Conservation (phyloP, 1,139 yeast species). For the Lodderomyces pseudojiufengensis region DNA sequence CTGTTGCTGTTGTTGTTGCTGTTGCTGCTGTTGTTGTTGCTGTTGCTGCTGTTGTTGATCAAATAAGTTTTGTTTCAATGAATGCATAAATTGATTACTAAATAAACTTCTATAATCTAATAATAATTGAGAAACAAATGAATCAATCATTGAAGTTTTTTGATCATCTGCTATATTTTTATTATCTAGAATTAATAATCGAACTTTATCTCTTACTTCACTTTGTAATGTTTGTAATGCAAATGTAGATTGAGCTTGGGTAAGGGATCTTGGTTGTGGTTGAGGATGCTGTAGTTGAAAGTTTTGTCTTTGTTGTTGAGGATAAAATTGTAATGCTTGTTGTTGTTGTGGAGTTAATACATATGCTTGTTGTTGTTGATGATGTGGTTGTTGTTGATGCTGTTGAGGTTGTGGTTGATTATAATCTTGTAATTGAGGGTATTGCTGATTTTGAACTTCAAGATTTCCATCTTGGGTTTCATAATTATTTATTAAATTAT, state of each 20-base stretch:
- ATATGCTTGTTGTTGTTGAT: neutral
- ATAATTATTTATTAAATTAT: too few species aligned
- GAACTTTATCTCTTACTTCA: slow-evolving; percentile 19
- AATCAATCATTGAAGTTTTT: slow-evolving; percentile 20
- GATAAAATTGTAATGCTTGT: neutral
- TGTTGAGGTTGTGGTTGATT: neutral
- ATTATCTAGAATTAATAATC: slow-evolving; percentile 12
- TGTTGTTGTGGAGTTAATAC: neutral
- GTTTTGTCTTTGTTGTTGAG: neutral
- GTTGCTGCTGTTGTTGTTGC: slow-evolving; percentile 2
- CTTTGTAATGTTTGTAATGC: slow-evolving; percentile 15
- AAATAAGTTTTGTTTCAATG: slow-evolving; percentile 10
- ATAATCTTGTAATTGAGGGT: neutral
- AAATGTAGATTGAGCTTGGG: slow-evolving; percentile 1
- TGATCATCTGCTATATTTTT: slow-evolving; percentile 17
- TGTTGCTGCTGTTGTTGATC: slow-evolving; percentile 6
- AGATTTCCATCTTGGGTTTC: neutral
- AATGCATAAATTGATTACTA: slow-evolving; percentile 11
- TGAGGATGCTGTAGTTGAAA: neutral
- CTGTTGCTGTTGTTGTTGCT: slow-evolving; percentile 3
- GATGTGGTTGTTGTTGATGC: slow-evolving; percentile 1
- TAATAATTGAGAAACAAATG: slow-evolving; percentile 23
- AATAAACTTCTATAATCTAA: slow-evolving; percentile 19
- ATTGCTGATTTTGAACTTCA: neutral
- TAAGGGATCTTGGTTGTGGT: neutral